Evolutionary conservation across 768 basidiomycete species (phyloP), one percentile per base, ranked within the genome.

Genomic region (Suillus decipiens): DNA sequence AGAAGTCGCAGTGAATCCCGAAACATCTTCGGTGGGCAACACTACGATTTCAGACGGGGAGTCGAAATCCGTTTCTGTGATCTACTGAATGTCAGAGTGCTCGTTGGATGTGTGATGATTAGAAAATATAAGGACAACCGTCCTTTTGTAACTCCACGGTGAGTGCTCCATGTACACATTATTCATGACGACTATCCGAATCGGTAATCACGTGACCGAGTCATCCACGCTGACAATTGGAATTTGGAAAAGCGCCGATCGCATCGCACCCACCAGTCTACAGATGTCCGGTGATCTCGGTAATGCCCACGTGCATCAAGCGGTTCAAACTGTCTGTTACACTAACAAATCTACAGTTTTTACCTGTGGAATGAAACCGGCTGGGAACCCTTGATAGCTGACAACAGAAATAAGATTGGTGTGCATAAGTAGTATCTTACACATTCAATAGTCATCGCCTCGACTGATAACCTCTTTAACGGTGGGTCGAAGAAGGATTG

Each of bases 401-500:
- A 51, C 50, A 17, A 19, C 9, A 5, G 19, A 53, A 53, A 53
- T 53, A 53, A 53, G 5, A 53, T 33, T 53, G 51, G 15, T 37
- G 22, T 37, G 54, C 36, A 37, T 37, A 37, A 15, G 37, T 39
- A 15, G 24, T 39, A 57, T 28, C 24, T 19, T 11, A 57, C 39
- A 51, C 33, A n/a, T 60, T 54, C 53, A 93, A 75, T 92, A 94
- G 75, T 94, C 92, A 64, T 90, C 87, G 31, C 92, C 92, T 67
- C 92, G 84, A 76, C 89, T 92, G 47, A 94, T 89, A 2, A 93
- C 85, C 73, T 94, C 92, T 70, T 93, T 93, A 62, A 86, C 85
- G 19, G 93, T 94, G 53, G 92, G 92, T 59, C 93, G 89, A 58
- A 94, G 78, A 34, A 95, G 71, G 60, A 95, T 92, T 42, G 92